Evolutionary conservation across 305 asterid genomes (phyloP), one percentile per base, ranked within the genome.

Genomic region (Solanum hybrid): DNA sequence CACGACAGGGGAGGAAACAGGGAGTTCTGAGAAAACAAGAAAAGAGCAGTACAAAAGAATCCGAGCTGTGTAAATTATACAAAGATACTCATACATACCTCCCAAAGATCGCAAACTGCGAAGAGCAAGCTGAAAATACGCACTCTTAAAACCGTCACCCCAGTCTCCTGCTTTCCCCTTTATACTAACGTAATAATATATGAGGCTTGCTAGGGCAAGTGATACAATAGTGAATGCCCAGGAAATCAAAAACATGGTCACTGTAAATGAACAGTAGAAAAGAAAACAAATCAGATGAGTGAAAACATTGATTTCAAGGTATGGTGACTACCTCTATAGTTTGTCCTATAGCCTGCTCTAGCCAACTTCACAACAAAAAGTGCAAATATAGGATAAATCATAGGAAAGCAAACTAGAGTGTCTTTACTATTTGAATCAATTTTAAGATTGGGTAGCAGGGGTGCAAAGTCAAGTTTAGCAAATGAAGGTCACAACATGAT

Each of bases 121-220:
- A 83, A 97, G 99, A 85, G 99, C 99, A 90, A 97, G 99, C 95
- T 97, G 99, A 93, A 97, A 97, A 94, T 97, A 97, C 45, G 99
- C 99, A 92, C 99, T 97, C 95, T 97, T 97, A 93, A 97, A 95
- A 92, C 99, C 99, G 90, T 97, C 99, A 31, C 99, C 99, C 99
- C 99, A 96, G 89, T 97, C 99, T 82, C 99, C 99, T 90, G 99
- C 99, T 93, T 97, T 97, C 73, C 99, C 99, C 93, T 96, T 97
- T 93, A 97, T 72, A 93, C 99, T 94, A 90, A 97, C 99, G n/a
- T 97, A 97, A 90, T 97, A 97, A 93, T 97, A 97, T 92, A 97
- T 97, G 92, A 97, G 99, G 90, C 94, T 95, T 79, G 96, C 99
- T 90, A 97, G 93, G 90, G 99, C 99, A 90, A 97, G 93, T 61